phyloP scores from a whole-genome alignment of 2,329 filamentous ascomycete genomes.

The Ilyonectria sp. region DNA sequence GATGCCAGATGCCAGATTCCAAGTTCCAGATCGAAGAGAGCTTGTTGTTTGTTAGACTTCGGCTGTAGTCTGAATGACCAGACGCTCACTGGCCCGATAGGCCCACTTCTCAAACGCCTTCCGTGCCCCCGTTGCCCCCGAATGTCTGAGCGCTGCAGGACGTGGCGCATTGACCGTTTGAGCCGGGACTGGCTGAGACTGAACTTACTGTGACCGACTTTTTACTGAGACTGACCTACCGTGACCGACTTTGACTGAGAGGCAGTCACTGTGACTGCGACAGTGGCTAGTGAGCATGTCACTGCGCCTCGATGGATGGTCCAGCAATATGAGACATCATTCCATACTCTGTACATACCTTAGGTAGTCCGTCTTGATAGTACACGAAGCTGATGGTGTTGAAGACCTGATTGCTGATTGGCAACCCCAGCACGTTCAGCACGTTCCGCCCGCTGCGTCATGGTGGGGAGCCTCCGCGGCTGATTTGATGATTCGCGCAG shows the following conservation, averaged over 20 bases:
- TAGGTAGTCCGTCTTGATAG: too few relatives aligned
- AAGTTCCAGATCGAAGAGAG: constrained; percentile 7
- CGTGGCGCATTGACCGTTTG: constrained; percentile 31
- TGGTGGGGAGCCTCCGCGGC: constrained; percentile 10
- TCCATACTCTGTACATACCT: too few relatives aligned
- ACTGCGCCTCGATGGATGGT: neutral
- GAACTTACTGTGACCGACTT: neutral
- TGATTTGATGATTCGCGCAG: constrained; percentile 18
- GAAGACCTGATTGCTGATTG: too few relatives aligned
- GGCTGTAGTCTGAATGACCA: neutral
- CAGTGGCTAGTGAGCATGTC: constrained; percentile 4
- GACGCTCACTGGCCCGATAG: constrained; percentile 10
- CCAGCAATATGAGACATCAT: neutral
- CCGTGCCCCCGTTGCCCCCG: constrained; percentile 19
- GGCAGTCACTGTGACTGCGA: constrained; percentile 4
- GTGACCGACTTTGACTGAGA: too few relatives aligned
- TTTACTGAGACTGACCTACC: neutral
- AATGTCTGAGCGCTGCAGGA: constrained; percentile 26
- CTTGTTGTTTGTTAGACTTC: constrained; percentile 26
- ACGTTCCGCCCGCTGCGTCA: constrained; percentile 7
- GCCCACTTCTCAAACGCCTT: constrained; percentile 27
- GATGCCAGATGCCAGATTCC: neutral
- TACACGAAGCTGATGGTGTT: too few relatives aligned
- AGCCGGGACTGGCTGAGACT: constrained; percentile 4
- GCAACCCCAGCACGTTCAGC: too few relatives aligned